phyloP scores from a whole-genome alignment of 2,329 filamentous ascomycete species.

The Fusarium sp. region DNA sequence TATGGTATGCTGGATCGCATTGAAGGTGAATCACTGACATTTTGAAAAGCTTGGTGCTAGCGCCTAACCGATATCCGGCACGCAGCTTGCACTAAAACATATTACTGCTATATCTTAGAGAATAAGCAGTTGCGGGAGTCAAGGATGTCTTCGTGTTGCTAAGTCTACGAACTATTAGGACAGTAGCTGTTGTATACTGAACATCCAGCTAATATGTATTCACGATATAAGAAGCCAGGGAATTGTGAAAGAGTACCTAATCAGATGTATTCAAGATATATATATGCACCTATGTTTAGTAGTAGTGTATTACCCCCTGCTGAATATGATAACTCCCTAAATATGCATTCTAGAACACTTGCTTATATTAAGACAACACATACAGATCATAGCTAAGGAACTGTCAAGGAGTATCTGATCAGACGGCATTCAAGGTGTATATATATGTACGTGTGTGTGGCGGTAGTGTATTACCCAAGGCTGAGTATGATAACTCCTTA shows the following conservation, averaged over 20 bases:
- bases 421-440: accelerated
- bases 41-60: accelerated
- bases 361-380: no score
- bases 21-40: not conserved
- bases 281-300: no score
- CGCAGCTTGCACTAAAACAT: accelerated
- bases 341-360: no score
- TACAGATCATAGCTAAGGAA: no score
- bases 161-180: accelerated
- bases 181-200: not conserved
- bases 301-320: no score
- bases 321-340: no score
- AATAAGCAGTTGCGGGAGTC: accelerated
- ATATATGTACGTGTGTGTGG: not conserved
- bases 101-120: not conserved
- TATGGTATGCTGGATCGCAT: accelerated
- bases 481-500: not conserved
- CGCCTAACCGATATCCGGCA: not conserved
- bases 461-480: not conserved
- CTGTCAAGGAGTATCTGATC: not conserved
- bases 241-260: no score
- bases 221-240: accelerated
- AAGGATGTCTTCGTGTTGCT: accelerated
- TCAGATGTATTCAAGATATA: no score
- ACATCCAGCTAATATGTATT: accelerated